Evolutionary conservation across 2,329 filamentous ascomycete genomes (phyloP), one percentile per base, ranked within the genome.

Genomic region (Penicillium sp.): DNA sequence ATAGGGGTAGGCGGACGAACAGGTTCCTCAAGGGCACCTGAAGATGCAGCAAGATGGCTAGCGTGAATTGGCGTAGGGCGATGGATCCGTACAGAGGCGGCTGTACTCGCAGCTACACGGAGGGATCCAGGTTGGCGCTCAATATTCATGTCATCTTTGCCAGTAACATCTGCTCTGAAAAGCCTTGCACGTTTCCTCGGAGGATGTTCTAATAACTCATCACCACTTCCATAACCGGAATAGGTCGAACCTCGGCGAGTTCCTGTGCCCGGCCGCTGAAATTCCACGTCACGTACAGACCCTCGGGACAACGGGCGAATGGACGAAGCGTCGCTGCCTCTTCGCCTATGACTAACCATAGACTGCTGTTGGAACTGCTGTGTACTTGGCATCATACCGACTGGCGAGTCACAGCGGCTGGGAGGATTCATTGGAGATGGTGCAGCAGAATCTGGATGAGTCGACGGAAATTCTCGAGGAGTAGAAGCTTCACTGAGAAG

Each of bases 71-170:
- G 74, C 3, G 90, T 81, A 3, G 93, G 93, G 46, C 91, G 84
- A 70, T 96, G 89, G 48, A 87, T 87, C 45, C 93, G 88, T 58
- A 97, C 81, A 5, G 92, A 96, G 43, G 91, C 90, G 46, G 92
- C 88, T 16, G 90, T 96, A 69, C 91, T 96, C 47, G 93, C 93
- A 59, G 90, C 87, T n/a, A 96, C 91, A 49, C 92, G 84, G 24
- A 97, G 78, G 3, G 90, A 95, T 49, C 94, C 91, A 9, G 86
- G 83, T 28, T 85, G 86, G 40, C 83, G 81, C 52, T 87, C 89
- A 65, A 97, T 78, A 57, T 78, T 78, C 63, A 89, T 21, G 83
- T 84, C 60, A 81, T 70, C 83, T 63, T 84, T 87, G 51, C 86
- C 85, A n/a, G 85, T 85, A 75, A 86, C 87, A 61, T 89, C 84